These are phyloP conservation scores for Scutellospora calospora DNA, from an alignment of 371 early-diverging fungal species.

Conservation along the genomic window DNA sequence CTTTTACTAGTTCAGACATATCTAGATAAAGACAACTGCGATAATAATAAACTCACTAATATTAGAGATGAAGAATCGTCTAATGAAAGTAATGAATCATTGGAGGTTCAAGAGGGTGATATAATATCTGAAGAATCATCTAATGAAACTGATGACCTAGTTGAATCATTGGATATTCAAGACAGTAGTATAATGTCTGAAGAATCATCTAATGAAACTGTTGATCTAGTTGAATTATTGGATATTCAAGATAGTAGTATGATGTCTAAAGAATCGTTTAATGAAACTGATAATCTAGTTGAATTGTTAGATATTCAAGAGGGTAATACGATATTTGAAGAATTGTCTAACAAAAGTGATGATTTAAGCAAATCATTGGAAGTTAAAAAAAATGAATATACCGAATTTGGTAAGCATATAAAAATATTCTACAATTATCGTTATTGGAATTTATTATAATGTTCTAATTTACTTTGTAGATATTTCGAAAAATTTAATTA, in stretches of 20 bases:
- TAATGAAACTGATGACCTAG: background rate
- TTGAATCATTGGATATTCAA: background rate
- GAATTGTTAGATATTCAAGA: too few species aligned
- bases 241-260: background rate
- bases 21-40: background rate
- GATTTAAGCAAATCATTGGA: too few species aligned
- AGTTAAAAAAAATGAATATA: background rate
- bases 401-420: background rate
- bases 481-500: background rate
- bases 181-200: too few species aligned
- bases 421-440: background rate
- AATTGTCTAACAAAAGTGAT: too few species aligned
- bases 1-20: background rate
- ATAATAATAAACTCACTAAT: background rate
- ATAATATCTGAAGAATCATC: background rate
- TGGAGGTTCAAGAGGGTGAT: background rate
- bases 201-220: too few species aligned
- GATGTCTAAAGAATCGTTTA: too few species aligned
- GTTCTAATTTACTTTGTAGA: background rate
- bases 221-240: background rate
- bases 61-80: background rate
- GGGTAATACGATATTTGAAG: too few species aligned
- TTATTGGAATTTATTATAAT: background rate
- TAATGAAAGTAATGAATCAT: background rate
- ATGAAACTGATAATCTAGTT: too few species aligned